phyloP scores from a whole-genome alignment of 2,329 filamentous ascomycete genomes.

The Dactylellina leptospora region DNA sequence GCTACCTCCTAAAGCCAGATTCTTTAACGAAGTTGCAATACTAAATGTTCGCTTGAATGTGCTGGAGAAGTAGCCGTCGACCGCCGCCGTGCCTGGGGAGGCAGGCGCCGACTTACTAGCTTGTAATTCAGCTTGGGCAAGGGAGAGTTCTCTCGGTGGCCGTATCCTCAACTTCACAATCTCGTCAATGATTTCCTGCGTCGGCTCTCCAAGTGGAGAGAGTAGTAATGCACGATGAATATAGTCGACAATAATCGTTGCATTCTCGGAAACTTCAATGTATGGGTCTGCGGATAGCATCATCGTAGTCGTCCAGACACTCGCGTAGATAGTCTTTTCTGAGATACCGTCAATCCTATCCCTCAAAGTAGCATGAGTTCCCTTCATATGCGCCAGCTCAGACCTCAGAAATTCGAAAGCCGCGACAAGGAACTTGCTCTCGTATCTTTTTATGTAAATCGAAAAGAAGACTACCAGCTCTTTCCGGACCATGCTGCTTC shows the following conservation, averaged over 20 bases:
- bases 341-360: slow-evolving; percentile 69
- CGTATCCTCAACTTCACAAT: slow-evolving; percentile 65
- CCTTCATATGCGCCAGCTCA: slow-evolving; percentile 55
- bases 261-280: slow-evolving; percentile 87
- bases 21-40: slow-evolving; percentile 72
- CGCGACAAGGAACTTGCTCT: slow-evolving; percentile 88
- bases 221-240: slow-evolving; percentile 79
- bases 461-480: slow-evolving; percentile 95
- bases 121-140: slow-evolving; percentile 59
- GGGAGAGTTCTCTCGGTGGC: slow-evolving; percentile 47
- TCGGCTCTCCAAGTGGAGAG: slow-evolving; percentile 76
- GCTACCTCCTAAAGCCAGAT: slow-evolving; percentile 64
- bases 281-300: slow-evolving; percentile 93
- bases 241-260: slow-evolving; percentile 84
- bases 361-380: slow-evolving; percentile 57
- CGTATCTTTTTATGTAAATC: slow-evolving; percentile 86
- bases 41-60: slow-evolving; percentile 72
- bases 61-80: slow-evolving; percentile 70
- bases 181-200: slow-evolving; percentile 78
- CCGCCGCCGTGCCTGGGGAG: slow-evolving; percentile 64
- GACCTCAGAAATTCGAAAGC: slow-evolving; percentile 73
- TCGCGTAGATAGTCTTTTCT: slow-evolving; percentile 88
- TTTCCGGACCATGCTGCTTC: slow-evolving; percentile 90
- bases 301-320: slow-evolving; percentile 91
- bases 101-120: slow-evolving; percentile 61